A percentile compares a stretch with the other conserved stretches of the same genome.
phyloP scores from a whole-genome alignment of 2,329 filamentous ascomycete species.

The Ilyonectria robusta region DNA sequence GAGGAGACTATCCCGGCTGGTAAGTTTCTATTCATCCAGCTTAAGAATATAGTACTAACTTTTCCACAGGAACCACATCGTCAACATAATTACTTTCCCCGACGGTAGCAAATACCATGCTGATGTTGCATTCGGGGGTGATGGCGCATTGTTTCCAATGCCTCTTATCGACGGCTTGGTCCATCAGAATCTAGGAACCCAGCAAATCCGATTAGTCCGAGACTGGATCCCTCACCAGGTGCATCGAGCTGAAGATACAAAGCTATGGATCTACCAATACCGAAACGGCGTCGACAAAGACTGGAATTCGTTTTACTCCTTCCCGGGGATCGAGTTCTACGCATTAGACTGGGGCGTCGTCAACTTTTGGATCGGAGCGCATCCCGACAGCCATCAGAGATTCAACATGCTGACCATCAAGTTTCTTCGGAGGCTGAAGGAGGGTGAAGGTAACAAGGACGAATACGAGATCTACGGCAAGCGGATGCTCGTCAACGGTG shows the following conservation, averaged over 20 bases:
- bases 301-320: constrained; percentile 77
- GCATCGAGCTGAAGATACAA: constrained; percentile 52
- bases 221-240: constrained; percentile 63
- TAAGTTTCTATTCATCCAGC: constrained; percentile 32
- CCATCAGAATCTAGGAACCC: constrained; percentile 65
- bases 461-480: constrained; percentile 42
- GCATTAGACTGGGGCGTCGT: constrained; percentile 68
- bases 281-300: constrained; percentile 60
- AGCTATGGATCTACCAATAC: constrained; percentile 76
- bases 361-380: constrained; percentile 68
- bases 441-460: constrained; percentile 52
- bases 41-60: background rate
- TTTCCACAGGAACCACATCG: constrained; percentile 65
- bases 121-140: constrained; percentile 78
- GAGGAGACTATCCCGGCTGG: constrained; percentile 65
- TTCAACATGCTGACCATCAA: constrained; percentile 65
- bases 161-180: constrained; percentile 61
- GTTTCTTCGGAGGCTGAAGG: constrained; percentile 63
- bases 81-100: constrained; percentile 72
- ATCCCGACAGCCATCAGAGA: constrained; percentile 67
- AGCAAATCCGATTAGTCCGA: constrained; percentile 68
- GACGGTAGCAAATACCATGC: constrained; percentile 64
- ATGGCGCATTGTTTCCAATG: constrained; percentile 71
- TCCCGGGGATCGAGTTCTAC: constrained; percentile 74
- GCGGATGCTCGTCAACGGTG: constrained; percentile 42